These are phyloP conservation scores for Penicillium brevicompactum DNA, from an alignment of 2,329 filamentous ascomycete species.

Conservation along the genomic window DNA sequence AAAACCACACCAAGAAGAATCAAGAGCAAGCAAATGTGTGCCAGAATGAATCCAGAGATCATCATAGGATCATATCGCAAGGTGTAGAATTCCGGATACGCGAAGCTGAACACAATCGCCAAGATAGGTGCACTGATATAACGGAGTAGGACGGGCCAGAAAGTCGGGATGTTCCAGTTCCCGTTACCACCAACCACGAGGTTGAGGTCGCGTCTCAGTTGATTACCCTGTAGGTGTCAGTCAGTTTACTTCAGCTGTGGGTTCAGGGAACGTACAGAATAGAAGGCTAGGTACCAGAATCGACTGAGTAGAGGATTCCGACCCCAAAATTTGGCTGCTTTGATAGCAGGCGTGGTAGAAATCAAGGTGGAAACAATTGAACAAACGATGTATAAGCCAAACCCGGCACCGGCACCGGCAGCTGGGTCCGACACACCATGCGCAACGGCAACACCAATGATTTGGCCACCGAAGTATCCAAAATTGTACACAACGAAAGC, in stretches of 20 bases:
- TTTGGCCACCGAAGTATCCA: slow-evolving; percentile 57
- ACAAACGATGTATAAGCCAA: slow-evolving; percentile 54
- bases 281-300: slow-evolving; percentile 59
- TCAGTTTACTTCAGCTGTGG: background rate
- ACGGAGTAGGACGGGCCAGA: slow-evolving; percentile 55
- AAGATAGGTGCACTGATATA: slow-evolving; percentile 55
- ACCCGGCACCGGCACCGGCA: slow-evolving; percentile 55
- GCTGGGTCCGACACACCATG: slow-evolving; percentile 45
- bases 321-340: slow-evolving; percentile 48
- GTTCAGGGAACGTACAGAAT: slow-evolving; percentile 51
- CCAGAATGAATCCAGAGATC: slow-evolving; percentile 54
- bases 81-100: slow-evolving; percentile 54
- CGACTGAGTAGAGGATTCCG: slow-evolving; percentile 40
- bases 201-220: slow-evolving; percentile 59
- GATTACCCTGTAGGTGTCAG: slow-evolving; percentile 50
- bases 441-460: slow-evolving; percentile 54
- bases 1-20: slow-evolving; percentile 54
- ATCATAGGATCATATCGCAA: slow-evolving; percentile 54
- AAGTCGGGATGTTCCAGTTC: slow-evolving; percentile 59
- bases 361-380: slow-evolving; percentile 27
- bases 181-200: slow-evolving; percentile 55
- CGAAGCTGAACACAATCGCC: slow-evolving; percentile 56
- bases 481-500: slow-evolving; percentile 55
- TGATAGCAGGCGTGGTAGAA: slow-evolving; percentile 44
- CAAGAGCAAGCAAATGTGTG: slow-evolving; percentile 50